A percentile compares a stretch with the other conserved stretches of the same genome.
Evolutionary conservation across 352 stramenopile genomes (phyloP).

Genomic region (Achlya hypogyna): DNA sequence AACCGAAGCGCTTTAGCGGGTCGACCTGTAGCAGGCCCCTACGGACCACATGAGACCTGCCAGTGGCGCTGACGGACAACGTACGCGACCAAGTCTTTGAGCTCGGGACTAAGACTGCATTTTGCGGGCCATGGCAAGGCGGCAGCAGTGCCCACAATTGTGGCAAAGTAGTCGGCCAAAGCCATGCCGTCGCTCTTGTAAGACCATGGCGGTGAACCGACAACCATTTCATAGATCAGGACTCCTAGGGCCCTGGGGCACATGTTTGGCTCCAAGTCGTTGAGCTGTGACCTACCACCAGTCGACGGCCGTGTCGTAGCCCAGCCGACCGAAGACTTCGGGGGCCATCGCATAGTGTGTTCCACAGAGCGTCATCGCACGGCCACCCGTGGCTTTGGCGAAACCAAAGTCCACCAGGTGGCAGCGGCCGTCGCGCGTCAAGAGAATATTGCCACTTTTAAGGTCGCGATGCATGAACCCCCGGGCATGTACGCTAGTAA

Average conservation of each 20-base stretch:
- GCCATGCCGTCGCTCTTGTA: constrained; percentile 35
- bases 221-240: constrained; percentile 65
- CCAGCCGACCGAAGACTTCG: constrained; percentile 40
- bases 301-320: constrained; percentile 35
- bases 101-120: constrained; percentile 19
- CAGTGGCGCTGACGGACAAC: neutral
- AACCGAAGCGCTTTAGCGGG: constrained; percentile 36
- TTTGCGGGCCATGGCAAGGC: neutral
- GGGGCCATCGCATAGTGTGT: constrained; percentile 73
- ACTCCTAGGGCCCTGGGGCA: constrained; percentile 50
- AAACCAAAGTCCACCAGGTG: constrained; percentile 76
- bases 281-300: constrained; percentile 46
- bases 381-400: constrained; percentile 25
- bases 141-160: neutral
- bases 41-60: neutral
- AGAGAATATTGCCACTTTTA: constrained; percentile 70
- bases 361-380: constrained; percentile 42
- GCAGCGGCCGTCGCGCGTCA: constrained; percentile 30
- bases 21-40: constrained; percentile 30
- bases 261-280: neutral
- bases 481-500: constrained; percentile 37
- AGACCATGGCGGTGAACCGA: constrained; percentile 50
- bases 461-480: constrained; percentile 70
- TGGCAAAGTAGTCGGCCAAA: neutral
- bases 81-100: constrained; percentile 29